Evolutionary conservation across 192 early-diverging fungal genomes (phyloP).

Genomic region (Linnemannia zychae): DNA sequence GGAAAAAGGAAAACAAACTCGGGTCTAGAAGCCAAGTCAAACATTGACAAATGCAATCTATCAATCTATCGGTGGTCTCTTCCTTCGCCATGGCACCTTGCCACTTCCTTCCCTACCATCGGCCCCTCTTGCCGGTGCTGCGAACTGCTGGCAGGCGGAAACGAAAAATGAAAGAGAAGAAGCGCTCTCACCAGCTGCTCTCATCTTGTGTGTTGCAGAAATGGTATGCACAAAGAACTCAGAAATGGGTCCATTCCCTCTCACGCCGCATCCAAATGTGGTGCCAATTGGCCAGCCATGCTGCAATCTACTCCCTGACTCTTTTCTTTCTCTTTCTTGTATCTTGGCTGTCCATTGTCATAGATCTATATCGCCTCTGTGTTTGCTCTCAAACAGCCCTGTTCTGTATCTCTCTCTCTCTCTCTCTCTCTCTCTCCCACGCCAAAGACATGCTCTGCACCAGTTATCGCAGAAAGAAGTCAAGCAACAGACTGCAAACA

Average conservation of each 20-base stretch:
- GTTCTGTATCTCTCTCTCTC: too few relatives aligned
- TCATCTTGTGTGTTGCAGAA: neutral
- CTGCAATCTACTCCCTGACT: neutral
- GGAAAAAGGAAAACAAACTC: neutral
- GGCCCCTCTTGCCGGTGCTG: neutral
- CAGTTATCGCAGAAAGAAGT: too few relatives aligned
- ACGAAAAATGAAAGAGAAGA: neutral
- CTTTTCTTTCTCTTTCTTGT: neutral
- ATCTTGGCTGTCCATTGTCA: neutral
- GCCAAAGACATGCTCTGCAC: neutral
- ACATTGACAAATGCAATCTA: neutral
- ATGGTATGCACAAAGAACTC: neutral
- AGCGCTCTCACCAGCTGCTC: neutral
- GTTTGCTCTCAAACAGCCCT: neutral
- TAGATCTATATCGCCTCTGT: neutral
- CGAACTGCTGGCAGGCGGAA: neutral
- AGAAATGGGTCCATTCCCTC: constrained; percentile 1
- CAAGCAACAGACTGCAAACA: neutral
- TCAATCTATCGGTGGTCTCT: neutral
- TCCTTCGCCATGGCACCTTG: neutral
- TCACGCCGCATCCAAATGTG: neutral
- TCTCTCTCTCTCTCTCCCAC: too few relatives aligned
- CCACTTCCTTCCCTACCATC: neutral
- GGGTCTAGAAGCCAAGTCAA: neutral
- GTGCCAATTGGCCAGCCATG: neutral